These are phyloP conservation scores for Cantharellus anzutake DNA, from an alignment of 768 basidiomycete species.

Conservation along the genomic window DNA sequence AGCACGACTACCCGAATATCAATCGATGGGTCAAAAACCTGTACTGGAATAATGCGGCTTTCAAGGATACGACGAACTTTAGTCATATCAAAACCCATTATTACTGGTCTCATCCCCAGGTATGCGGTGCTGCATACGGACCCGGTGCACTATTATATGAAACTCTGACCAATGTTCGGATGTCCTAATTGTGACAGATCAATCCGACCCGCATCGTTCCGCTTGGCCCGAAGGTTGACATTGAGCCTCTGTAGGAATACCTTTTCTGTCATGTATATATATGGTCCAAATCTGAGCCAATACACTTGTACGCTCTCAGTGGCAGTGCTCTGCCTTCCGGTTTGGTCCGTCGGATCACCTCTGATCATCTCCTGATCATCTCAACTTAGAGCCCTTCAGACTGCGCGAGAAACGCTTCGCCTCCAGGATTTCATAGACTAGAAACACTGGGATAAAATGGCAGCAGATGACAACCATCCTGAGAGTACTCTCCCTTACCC, in stretches of 20 bases:
- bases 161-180: neutral
- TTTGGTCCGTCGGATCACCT: no score
- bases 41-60: slow-evolving; percentile 82
- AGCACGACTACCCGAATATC: slow-evolving; percentile 71
- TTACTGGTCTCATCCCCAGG: slow-evolving; percentile 17
- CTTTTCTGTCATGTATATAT: no score
- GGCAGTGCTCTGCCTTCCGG: no score
- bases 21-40: slow-evolving; percentile 75
- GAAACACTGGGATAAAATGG: no score
- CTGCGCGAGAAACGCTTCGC: no score
- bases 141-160: no score
- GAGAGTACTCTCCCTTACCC: slow-evolving; percentile 65
- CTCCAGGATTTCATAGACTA: no score
- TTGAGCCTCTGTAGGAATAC: neutral
- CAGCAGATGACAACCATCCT: slow-evolving; percentile 15
- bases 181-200: neutral
- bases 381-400: no score
- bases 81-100: slow-evolving; percentile 71
- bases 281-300: no score
- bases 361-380: no score
- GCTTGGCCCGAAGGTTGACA: neutral
- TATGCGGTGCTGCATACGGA: neutral
- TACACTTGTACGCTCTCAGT: no score
- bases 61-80: slow-evolving; percentile 76
- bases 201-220: neutral